Evolutionary conservation across 257 asterid genomes (phyloP), one percentile per base, ranked within the genome.

Genomic region (Scutellaria galericulata): DNA sequence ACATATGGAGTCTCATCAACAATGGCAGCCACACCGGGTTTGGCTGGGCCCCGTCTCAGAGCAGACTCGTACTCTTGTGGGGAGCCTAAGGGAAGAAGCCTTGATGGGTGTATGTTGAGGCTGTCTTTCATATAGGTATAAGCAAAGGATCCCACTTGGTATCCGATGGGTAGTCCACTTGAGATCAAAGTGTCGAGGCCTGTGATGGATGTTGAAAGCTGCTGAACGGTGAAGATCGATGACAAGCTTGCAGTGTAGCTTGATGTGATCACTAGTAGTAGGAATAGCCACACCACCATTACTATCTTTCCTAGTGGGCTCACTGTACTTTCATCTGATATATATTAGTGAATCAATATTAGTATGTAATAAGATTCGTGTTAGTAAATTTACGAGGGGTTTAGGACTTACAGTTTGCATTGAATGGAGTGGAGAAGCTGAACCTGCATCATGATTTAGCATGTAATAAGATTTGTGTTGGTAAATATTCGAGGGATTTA

Each of bases 181-280:
- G 83, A 59, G 67, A 80, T 82, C 80, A 89, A 80, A 58, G 80
- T 79, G 15, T 87, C 87, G 37, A 89, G 71, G 37, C 91, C 91
- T 42, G 83, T 85, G 35, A 89, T 83, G 8, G 86, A 78, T 12
- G 93, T 80, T 64, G 84, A 89, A 18, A 87, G 82, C 73, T 85
- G 93, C 78, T 82, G 82, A 18, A 87, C 93, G 4, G 96, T 89
- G 74, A 87, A 85, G 75, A 85, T 83, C 11, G 96, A 83, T 54
- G 96, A 83, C 81, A 89, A 81, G 82, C 88, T 87, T 18, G 96
- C 93, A 1, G 96, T 89, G 74, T 89, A 89, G 71, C 90, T 89
- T 10, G 96, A 85, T 40, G 81, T 89, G 53, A 87, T 68, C 74
- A 89, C 86, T 78, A 89, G 58, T 57, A 89, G 76, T 61, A 87